Evolutionary conservation across 1,139 yeast species (phyloP), one percentile per base, ranked within the genome.

Genomic region (Lodderomyces pseudojiufengensis): DNA sequence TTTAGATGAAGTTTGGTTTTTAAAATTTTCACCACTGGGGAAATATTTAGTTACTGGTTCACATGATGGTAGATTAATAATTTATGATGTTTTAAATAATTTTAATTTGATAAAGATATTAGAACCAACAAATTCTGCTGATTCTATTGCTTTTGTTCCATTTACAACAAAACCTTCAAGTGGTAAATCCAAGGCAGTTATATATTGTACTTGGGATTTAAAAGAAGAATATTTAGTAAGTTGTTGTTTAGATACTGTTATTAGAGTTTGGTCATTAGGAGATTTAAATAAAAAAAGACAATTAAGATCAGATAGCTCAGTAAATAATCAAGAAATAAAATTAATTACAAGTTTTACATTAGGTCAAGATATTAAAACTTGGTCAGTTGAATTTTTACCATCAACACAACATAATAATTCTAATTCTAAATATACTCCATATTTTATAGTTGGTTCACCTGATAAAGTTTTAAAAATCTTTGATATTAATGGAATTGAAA

Each of bases 1-100:
- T 51, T 60, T 65, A 0, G 80, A 83, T 48, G 96, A 90, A 54
- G 94, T 86, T 5, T 90, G 97, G 97, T 82, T 71, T 51, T 68
- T 84, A 11, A 76, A 76, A 41, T 88, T 86, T 52, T 83, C 94
- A 3, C 86, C 88, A 28, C 73, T 75, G 59, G 97, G 97, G 2
- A 70, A 68, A 41, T 79, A 66, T 44, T 62, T 90, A 35, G 95
- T 87, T 8, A 76, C 92, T 0, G 87, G 92, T 0, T 80, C 94
- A 9, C 73, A 78, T 14, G 95, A 86, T 51, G 74, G 80, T 4
- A 67, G 72, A 20, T 65, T 87, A 25, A 63, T 79, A 22, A 66
- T 88, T 12, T 86, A 86, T 62, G 84, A 81, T 52, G 86, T 82
- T 1, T 51, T 61, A 4, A 62, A 75, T 29, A 65, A 72, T 34